Conservation (phyloP, 2,329 filamentous ascomycete genomes). For the Botrytis squamosa region DNA sequence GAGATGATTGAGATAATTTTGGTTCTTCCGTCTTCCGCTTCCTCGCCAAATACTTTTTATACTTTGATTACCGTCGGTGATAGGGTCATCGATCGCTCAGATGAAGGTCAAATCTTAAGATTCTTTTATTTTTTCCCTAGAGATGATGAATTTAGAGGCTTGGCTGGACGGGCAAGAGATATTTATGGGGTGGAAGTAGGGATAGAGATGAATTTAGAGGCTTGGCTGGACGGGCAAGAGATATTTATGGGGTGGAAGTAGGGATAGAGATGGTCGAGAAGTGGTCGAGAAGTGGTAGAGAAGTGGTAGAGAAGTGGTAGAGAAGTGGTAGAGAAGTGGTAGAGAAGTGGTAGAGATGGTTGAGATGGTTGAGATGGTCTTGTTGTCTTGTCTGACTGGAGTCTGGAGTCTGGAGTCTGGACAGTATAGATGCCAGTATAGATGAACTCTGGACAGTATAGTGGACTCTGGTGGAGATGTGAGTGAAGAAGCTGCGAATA, state of each 20-base stretch:
- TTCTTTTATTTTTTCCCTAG: background rate
- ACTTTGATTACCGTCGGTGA: background rate
- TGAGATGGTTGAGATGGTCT: background rate
- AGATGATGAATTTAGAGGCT: background rate
- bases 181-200: background rate
- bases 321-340: no score
- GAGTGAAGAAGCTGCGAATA: background rate
- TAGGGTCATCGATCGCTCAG: background rate
- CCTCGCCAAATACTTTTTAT: background rate
- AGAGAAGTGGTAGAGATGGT: background rate
- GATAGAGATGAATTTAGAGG: background rate
- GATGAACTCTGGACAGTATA: no score
- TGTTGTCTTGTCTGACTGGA: background rate
- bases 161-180: background rate
- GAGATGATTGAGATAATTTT: no score
- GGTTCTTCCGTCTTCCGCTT: no score
- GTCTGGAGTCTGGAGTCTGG: background rate
- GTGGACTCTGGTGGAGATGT: background rate
- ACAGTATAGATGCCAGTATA: background rate
- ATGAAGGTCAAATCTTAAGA: background rate
- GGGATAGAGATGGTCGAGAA: background rate
- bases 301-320: background rate
- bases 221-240: background rate
- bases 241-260: background rate
- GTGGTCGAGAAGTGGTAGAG: background rate